phyloP scores from a whole-genome alignment of 208 protist species.

The Trypanosoma cruzi region DNA sequence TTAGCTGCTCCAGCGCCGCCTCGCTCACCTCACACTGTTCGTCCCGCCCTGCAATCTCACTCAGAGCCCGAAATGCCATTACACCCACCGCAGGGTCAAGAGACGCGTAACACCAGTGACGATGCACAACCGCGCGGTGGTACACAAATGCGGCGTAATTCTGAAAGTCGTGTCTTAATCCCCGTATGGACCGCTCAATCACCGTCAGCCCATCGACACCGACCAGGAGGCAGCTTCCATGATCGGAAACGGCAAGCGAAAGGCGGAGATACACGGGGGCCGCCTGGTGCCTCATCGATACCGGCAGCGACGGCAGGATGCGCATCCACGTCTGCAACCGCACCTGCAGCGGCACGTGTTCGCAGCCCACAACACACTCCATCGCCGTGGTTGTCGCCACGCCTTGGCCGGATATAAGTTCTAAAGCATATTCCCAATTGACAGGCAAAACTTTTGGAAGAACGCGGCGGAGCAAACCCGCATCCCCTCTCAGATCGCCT shows the following conservation, averaged over 20 bases:
- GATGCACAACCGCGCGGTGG: conserved; percentile 19
- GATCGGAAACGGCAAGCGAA: conserved; percentile 11
- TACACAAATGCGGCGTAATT: conserved; percentile 27
- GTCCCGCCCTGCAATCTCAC: conserved; percentile 6
- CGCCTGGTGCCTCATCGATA: conserved; percentile 24
- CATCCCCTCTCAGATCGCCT: neutral
- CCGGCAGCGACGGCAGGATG: conserved; percentile 21
- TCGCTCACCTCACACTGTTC: conserved; percentile 16
- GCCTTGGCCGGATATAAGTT: conserved; percentile 6
- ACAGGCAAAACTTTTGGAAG: conserved; percentile 6
- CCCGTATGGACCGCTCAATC: conserved; percentile 23
- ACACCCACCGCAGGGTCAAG: conserved; percentile 17
- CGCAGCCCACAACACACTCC: conserved; percentile 18
- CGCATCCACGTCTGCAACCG: conserved; percentile 17
- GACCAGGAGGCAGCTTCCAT: neutral
- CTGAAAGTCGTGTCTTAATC: conserved; percentile 5
- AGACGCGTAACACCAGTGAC: conserved; percentile 15
- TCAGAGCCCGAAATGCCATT: conserved; percentile 16
- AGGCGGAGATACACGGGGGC: conserved; percentile 23
- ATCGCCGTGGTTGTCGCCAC: conserved; percentile 16
- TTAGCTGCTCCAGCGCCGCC: conserved; percentile 17
- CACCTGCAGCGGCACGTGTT: conserved; percentile 13
- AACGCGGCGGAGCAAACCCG: conserved; percentile 11
- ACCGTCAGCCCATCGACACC: conserved; percentile 14
- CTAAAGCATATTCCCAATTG: conserved; percentile 19